Conservation (phyloP, 257 asterid genomes). For the Fraxinus pennsylvanica region DNA sequence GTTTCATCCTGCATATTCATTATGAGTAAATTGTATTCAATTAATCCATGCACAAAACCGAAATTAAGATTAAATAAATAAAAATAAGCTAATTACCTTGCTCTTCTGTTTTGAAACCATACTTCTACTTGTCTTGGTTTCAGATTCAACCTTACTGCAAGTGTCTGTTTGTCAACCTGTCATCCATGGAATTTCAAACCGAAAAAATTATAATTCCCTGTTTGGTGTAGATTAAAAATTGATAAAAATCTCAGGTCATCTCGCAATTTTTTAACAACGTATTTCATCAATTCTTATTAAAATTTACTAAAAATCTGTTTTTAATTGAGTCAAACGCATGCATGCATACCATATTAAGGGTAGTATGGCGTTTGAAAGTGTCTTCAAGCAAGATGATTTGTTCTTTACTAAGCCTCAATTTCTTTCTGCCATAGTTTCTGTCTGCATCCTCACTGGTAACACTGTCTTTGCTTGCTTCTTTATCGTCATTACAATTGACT, state of each 20-base stretch:
- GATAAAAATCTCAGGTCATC: no score
- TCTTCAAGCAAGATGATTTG: constrained; percentile 54
- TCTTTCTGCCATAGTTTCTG: constrained; percentile 34
- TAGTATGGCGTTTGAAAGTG: constrained; percentile 44
- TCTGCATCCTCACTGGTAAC: constrained; percentile 32
- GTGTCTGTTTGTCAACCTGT: constrained; percentile 54
- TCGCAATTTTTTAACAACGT: no score
- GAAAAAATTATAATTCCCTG: no score
- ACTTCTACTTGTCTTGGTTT: constrained; percentile 76
- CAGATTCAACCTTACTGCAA: constrained; percentile 58
- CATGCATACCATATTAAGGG: constrained; percentile 48
- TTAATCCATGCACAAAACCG: not conserved
- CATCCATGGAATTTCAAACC: not conserved
- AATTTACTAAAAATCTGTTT: no score
- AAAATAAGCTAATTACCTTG: constrained; percentile 39
- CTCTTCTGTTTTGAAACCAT: constrained; percentile 85
- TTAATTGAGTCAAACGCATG: no score
- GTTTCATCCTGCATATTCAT: constrained; percentile 55
- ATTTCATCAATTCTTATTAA: no score
- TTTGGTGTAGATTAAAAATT: no score
- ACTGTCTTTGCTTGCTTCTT: constrained; percentile 20
- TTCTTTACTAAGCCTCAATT: constrained; percentile 58
- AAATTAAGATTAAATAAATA: not conserved
- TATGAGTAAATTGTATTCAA: not conserved
- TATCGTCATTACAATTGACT: constrained; percentile 11